phyloP scores from a whole-genome alignment of 2,329 filamentous ascomycete species.

The Colletotrichum gloeosporioides region DNA sequence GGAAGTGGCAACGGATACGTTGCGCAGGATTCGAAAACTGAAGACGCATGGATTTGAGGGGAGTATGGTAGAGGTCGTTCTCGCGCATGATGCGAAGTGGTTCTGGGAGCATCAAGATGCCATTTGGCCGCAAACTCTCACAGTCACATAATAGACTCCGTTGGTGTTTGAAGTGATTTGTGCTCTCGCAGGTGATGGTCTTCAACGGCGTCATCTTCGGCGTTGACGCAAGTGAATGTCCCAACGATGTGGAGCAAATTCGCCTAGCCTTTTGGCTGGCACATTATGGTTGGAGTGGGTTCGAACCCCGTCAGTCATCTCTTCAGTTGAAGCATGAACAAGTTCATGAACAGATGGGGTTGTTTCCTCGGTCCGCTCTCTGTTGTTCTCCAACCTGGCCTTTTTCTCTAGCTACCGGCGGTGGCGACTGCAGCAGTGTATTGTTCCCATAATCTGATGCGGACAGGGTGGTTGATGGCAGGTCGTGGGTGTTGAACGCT shows the following conservation, averaged over 20 bases:
- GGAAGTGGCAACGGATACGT: not conserved
- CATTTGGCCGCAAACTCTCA: not conserved
- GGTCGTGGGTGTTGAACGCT: not conserved
- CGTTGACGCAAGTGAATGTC: too few relatives aligned
- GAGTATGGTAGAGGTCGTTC: not conserved
- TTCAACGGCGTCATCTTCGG: not conserved
- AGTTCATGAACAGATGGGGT: not conserved
- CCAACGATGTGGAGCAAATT: not conserved
- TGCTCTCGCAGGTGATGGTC: not conserved
- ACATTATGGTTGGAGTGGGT: not conserved
- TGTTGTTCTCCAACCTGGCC: not conserved
- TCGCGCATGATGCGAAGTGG: not conserved
- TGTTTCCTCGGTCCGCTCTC: not conserved
- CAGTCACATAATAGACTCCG: not conserved
- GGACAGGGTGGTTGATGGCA: not conserved
- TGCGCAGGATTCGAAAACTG: not conserved
- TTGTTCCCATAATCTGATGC: too few relatives aligned
- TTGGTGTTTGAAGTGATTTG: not conserved
- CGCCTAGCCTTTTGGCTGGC: not conserved
- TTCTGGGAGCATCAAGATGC: not conserved
- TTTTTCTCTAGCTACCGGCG: not conserved
- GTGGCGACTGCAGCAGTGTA: too few relatives aligned
- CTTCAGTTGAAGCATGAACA: not conserved
- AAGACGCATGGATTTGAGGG: not conserved
- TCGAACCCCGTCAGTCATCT: not conserved